Evolutionary conservation across 192 early-diverging fungal species (phyloP), one percentile per base, ranked within the genome.

Genomic region (Chytriomyces confervae): DNA sequence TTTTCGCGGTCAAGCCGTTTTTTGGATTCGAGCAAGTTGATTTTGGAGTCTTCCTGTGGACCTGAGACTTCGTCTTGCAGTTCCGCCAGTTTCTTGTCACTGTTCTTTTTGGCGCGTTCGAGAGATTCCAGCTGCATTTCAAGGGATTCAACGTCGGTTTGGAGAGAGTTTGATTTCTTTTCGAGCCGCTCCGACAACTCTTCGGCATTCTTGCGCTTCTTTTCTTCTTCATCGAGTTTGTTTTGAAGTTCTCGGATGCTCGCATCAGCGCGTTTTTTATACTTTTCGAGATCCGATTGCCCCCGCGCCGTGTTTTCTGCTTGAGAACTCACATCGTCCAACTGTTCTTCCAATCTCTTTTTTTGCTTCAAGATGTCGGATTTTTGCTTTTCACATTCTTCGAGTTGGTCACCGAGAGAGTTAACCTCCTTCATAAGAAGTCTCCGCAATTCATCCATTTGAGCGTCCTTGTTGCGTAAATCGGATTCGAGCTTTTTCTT

Each of bases 401-500:
- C 86, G 9, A 90, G 81, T 72, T 90, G 84, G 61, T 90, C 86
- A 7, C 84, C 85, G 13, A 90, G 78, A 0, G 88, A 76, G 48
- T 88, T 89, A 29, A 94, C 85, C 73, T 92, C 89, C 47, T 88
- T 84, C 80, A 85, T 84, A 65, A 92, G 83, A 77, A 90, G 87
- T 50, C 91, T 90, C n/a, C 86, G 80, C 18, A 94, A 92, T 75
- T 96, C 94, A 23, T 91, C 87, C 84, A 92, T 83, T 49, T 83
- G 87, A 13, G 83, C 66, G 20, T 95, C 95, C 77, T 92, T 93
- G 46, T 83, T 86, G 1, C 71, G 66, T 10, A 84, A 57, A 57
- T 94, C 90, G 44, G 81, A 73, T 68, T 91, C 93, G 49, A 86
- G 69, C 53, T 87, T 88, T 61, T 87, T 88, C 61, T 92, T 90